These are phyloP conservation scores for Podospora conica DNA, from an alignment of 495 filamentous ascomycete species.

Conservation along the genomic window DNA sequence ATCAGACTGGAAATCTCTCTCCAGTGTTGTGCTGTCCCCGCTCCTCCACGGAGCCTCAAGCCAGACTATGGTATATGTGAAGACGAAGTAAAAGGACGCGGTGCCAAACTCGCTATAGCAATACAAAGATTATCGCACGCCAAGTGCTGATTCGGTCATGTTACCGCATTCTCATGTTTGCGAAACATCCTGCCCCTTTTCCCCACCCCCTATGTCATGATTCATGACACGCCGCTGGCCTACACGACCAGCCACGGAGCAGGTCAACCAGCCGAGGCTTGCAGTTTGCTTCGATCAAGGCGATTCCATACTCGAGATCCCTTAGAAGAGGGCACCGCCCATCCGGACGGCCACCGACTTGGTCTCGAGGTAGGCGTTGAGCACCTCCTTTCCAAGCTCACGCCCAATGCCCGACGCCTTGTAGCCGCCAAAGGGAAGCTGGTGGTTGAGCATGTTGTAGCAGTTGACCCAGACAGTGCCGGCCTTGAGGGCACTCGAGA, in stretches of 20 bases:
- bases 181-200: background rate
- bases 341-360: constrained; percentile 51
- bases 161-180: background rate
- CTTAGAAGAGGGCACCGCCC: constrained; percentile 18
- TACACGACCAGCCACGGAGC: background rate
- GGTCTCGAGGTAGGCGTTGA: constrained; percentile 85
- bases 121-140: background rate
- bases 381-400: constrained; percentile 87
- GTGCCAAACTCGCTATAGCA: background rate
- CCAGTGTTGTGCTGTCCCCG: background rate
- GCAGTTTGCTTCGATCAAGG: background rate
- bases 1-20: background rate
- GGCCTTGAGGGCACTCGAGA: constrained; percentile 72
- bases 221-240: background rate
- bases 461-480: constrained; percentile 77
- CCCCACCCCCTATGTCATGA: background rate
- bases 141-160: background rate
- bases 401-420: constrained; percentile 92
- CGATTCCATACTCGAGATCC: background rate
- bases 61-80: background rate
- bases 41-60: background rate
- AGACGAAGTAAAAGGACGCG: background rate
- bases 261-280: background rate
- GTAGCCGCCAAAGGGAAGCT: constrained; percentile 79
- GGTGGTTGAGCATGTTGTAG: constrained; percentile 74